Evolutionary conservation across 2,329 filamentous ascomycete species (phyloP).

Genomic region (Simplicillium sp.): DNA sequence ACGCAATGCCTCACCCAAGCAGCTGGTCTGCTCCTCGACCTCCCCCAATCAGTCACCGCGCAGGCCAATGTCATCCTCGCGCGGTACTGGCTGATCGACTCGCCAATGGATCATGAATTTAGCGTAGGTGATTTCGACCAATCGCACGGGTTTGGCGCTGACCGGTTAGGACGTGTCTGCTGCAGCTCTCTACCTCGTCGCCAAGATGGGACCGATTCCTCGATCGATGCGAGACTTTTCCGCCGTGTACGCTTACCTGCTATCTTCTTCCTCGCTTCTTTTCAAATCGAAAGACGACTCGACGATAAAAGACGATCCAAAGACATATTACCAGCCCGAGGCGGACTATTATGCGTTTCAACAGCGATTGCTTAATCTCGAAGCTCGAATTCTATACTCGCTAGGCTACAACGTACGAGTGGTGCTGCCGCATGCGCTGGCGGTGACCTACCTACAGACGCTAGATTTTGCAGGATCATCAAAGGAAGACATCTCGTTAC

Average conservation of each 20-base stretch:
- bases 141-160: slow-evolving; percentile 4
- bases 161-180: slow-evolving; percentile 64
- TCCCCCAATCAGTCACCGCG: slow-evolving; percentile 79
- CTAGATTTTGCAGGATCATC: slow-evolving; percentile 54
- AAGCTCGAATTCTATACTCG: slow-evolving; percentile 65
- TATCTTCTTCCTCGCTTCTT: slow-evolving; percentile 50
- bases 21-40: slow-evolving; percentile 68
- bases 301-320: slow-evolving; percentile 28
- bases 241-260: slow-evolving; percentile 77
- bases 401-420: slow-evolving; percentile 80
- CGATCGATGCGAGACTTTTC: slow-evolving; percentile 71
- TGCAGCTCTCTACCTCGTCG: slow-evolving; percentile 67
- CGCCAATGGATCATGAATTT: slow-evolving; percentile 48
- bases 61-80: slow-evolving; percentile 76
- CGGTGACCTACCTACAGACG: slow-evolving; percentile 86
- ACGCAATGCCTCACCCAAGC: slow-evolving; percentile 68
- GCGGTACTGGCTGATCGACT: slow-evolving; percentile 64
- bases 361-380: slow-evolving; percentile 57
- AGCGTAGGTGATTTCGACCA: slow-evolving; percentile 25
- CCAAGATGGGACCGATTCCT: slow-evolving; percentile 73
- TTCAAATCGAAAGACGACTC: slow-evolving; percentile 30
- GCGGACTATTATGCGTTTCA: slow-evolving; percentile 58
- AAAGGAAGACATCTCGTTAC: slow-evolving; percentile 46
- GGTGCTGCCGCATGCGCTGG: slow-evolving; percentile 74
- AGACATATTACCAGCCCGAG: slow-evolving; percentile 63